Evolutionary conservation across 352 stramenopile species (phyloP), one percentile per base, ranked within the genome.

Genomic region (Phytophthora pluvialis): DNA sequence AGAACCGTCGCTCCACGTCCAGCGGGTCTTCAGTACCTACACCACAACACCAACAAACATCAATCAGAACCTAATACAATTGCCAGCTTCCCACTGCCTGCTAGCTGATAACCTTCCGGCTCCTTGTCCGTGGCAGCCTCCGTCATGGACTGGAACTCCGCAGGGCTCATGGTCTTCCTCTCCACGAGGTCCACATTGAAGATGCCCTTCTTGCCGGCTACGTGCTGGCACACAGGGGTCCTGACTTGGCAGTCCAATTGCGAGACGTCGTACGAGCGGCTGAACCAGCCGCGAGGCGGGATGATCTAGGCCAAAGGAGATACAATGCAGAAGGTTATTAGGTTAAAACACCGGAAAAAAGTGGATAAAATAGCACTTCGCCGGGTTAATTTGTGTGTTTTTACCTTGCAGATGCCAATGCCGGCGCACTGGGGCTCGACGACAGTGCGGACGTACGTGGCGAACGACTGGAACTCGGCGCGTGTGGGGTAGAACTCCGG

Each of bases 101-200:
- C 4, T 50, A 33, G 29, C 1, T 35, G 25, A 31, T 50, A 21
- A 75, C 72, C 68, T 66, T 71, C 56, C 0, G 72, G 71, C 39
- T 78, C 74, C 29, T 70, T 64, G 11, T 77, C 57, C 1, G 62
- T 61, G 8, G 75, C 64, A 35, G 54, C 13, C 29, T 77, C 67
- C 11, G 86, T 63, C 35, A 94, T 76, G 31, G 42, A 40, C 38
- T 84, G 64, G 51, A 97, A 97, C 25, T 90, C 82, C 5, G 29
- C 55, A 12, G 91, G 67, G 8, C 51, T 80, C 73, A 93, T 81
- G 3, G 72, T 85, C 68, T 92, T 92, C 52, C 76, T 77, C 63
- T 97, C 91, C 33, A 97, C 85, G 16, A 98, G 75, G 35, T 96
- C 89, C 43, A 98, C 83, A 72, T 93, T 90, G 72, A 94, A 98